Conservation (phyloP, 129 eudicot genomes). For the Pulicaria dysenterica region DNA sequence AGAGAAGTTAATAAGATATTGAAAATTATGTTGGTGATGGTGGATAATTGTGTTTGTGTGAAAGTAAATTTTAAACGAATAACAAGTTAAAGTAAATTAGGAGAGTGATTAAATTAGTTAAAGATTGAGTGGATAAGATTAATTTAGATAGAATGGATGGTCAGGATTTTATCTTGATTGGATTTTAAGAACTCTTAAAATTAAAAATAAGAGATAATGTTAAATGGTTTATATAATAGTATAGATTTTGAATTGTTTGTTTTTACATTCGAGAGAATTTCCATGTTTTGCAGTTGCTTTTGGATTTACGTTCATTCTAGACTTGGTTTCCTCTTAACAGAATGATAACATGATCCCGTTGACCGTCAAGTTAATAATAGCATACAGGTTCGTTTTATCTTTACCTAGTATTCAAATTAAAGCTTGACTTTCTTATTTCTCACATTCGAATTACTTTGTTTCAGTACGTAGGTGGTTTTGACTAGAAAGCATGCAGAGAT, state of each 20-base stretch:
- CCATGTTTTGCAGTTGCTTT: conserved; percentile 60
- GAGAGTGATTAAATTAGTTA: no score
- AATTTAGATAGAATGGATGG: no score
- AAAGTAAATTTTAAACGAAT: no score
- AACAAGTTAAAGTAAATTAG: no score
- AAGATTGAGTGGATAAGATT: no score
- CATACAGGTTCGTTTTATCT: conserved; percentile 61
- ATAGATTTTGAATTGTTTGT: conserved; percentile 21
- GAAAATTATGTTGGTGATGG: no score
- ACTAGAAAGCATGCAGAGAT: conserved; percentile 84
- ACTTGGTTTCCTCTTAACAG: conserved; percentile 85
- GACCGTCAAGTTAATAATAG: conserved; percentile 84
- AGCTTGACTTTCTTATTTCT: conserved; percentile 6
- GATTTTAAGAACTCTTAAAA: no score
- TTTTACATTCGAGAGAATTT: not conserved
- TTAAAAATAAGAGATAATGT: no score
- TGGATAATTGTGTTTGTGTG: no score
- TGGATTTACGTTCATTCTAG: conserved; percentile 91
- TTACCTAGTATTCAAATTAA: not conserved
- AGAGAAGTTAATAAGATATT: no score
- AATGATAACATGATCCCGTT: conserved; percentile 71
- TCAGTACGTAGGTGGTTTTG: conserved; percentile 98
- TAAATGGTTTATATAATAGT: no score
- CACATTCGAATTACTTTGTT: conserved; percentile 27
- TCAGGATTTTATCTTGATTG: no score